Evolutionary conservation across 768 basidiomycete genomes (phyloP).

Genomic region (Termitomyces sp.): DNA sequence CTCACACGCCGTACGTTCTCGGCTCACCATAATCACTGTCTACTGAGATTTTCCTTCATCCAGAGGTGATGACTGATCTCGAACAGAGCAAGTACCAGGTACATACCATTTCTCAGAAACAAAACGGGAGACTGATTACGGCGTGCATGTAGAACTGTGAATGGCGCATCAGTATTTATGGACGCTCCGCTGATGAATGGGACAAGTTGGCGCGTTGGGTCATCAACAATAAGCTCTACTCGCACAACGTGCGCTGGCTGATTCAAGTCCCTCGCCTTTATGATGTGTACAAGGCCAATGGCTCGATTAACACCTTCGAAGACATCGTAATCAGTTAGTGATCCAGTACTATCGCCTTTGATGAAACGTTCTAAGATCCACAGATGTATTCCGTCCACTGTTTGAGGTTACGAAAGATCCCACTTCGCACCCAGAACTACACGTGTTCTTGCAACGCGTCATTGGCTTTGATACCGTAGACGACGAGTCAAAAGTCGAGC

Average conservation of each 20-base stretch:
- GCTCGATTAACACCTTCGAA: constrained; percentile 80
- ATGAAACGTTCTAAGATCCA: neutral
- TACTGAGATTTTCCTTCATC: neutral
- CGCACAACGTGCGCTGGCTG: constrained; percentile 97
- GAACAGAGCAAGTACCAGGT: constrained; percentile 99
- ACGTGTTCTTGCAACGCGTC: constrained; percentile 92
- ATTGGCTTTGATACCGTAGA: constrained; percentile 98
- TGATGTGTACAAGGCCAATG: constrained; percentile 90
- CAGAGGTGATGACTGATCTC: constrained; percentile 96
- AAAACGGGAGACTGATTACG: neutral
- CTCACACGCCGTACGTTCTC: constrained; percentile 70
- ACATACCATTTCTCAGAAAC: constrained; percentile 7
- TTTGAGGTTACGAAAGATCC: constrained; percentile 98
- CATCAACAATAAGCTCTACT: constrained; percentile 86
- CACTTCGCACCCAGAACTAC: constrained; percentile 84
- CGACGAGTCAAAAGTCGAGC: constrained; percentile 93
- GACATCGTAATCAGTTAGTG: constrained; percentile 78
- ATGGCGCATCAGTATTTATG: constrained; percentile 97
- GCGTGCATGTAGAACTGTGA: constrained; percentile 72
- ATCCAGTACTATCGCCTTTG: neutral
- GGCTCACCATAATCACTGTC: neutral
- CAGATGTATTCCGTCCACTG: constrained; percentile 89
- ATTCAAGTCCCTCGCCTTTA: constrained; percentile 95
- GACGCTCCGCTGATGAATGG: constrained; percentile 82
- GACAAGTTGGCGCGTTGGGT: constrained; percentile 99